These are phyloP conservation scores for Punica granatum DNA, from an alignment of 345 rosid genomes.

Conservation along the genomic window DNA sequence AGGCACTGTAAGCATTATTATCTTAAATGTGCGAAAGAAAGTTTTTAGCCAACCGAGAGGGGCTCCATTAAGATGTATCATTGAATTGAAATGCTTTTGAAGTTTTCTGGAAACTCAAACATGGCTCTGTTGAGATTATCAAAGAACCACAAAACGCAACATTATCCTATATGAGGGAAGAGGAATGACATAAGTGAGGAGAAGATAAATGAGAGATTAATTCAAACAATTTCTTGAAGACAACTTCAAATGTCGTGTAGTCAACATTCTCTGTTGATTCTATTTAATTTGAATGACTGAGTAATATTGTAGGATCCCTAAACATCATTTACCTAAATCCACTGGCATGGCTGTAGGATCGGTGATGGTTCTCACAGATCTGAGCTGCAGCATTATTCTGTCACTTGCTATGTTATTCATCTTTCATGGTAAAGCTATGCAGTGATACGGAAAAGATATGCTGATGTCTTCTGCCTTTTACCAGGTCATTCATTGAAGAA, in stretches of 20 bases:
- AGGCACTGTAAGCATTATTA: background rate
- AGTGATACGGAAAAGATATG: slow-evolving; percentile 4
- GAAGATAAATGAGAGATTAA: background rate
- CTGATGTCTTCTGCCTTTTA: slow-evolving; percentile 20
- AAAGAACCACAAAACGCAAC: background rate
- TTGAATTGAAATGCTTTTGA: background rate
- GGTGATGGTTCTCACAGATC: background rate
- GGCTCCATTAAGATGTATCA: background rate
- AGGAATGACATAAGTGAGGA: background rate
- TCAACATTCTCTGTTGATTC: background rate
- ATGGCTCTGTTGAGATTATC: background rate
- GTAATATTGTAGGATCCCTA: background rate
- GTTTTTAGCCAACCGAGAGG: background rate
- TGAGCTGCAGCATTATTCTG: background rate
- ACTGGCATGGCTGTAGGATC: background rate
- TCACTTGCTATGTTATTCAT: background rate
- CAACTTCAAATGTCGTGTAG: background rate
- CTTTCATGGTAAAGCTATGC: background rate
- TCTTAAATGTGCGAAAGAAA: background rate
- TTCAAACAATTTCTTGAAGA: background rate
- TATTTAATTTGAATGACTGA: background rate
- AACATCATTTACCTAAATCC: background rate
- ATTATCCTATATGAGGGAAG: background rate
- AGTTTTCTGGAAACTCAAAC: background rate
- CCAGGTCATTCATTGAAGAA: slow-evolving; percentile 93